These are phyloP conservation scores for Ochetophila trinervis DNA, from an alignment of 306 rosid species.

Conservation along the genomic window DNA sequence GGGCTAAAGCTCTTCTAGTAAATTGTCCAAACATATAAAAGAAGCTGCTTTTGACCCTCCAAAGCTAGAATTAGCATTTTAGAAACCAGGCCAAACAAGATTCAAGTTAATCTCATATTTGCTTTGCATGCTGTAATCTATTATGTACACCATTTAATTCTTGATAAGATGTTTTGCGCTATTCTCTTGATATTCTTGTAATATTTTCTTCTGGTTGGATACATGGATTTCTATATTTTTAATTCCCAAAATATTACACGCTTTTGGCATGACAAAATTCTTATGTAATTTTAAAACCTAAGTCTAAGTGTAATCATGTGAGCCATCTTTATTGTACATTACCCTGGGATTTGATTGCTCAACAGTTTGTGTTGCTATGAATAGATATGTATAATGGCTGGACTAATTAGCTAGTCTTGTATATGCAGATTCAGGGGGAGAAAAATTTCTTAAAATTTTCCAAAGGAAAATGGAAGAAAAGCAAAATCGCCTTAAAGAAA, in stretches of 20 bases:
- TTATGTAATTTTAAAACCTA: conserved; percentile 12
- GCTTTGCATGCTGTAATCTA: too few species aligned
- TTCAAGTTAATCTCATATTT: too few species aligned
- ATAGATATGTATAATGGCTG: conserved; percentile 29
- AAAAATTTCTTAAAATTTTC: conserved; percentile 72
- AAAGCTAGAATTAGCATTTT: too few species aligned
- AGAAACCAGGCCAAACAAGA: too few species aligned
- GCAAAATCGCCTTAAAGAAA: conserved; percentile 65
- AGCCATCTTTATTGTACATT: background rate
- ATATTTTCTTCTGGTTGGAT: too few species aligned
- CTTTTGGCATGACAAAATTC: background rate
- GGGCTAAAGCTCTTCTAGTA: too few species aligned
- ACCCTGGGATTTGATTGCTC: background rate
- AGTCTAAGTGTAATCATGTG: conserved; percentile 9
- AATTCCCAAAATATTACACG: background rate
- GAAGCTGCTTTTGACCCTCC: too few species aligned
- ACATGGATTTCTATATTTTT: too few species aligned
- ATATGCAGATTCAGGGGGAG: conserved; percentile 72
- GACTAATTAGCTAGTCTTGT: conserved; percentile 36
- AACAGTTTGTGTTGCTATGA: conserved; percentile 11
- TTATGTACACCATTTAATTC: too few species aligned
- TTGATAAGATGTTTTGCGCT: too few species aligned
- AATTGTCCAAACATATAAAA: too few species aligned
- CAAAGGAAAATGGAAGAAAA: conserved; percentile 88
- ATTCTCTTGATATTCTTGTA: too few species aligned